Percentiles rank a stretch among this genome's conserved stretches.
These are phyloP conservation scores for Fusarium falciforme DNA, from an alignment of 2,329 filamentous ascomycete species.

Conservation along the genomic window DNA sequence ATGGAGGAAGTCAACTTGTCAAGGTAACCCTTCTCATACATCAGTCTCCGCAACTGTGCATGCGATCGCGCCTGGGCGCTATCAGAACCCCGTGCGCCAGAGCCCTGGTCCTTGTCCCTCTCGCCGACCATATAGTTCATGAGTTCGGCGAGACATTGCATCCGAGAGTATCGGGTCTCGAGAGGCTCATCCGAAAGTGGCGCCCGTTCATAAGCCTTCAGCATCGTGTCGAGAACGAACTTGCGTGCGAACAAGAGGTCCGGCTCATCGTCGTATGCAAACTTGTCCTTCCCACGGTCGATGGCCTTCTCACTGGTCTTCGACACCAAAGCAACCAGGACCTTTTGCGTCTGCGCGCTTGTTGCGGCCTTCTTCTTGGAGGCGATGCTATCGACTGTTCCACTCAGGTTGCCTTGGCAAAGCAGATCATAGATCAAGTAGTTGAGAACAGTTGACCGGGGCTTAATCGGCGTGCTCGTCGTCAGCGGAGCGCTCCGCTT, in stretches of 20 bases:
- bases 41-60: conserved; percentile 88
- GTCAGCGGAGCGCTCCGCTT: conserved; percentile 89
- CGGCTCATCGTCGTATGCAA: conserved; percentile 79
- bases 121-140: conserved; percentile 93
- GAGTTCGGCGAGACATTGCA: conserved; percentile 88
- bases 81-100: conserved; percentile 54
- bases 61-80: conserved; percentile 68
- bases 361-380: conserved; percentile 89
- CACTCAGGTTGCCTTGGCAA: conserved; percentile 68
- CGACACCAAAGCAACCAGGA: conserved; percentile 86
- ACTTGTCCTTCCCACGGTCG: conserved; percentile 67
- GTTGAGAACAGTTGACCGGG: conserved; percentile 90
- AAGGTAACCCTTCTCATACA: conserved; percentile 98
- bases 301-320: conserved; percentile 84
- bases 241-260: conserved; percentile 92
- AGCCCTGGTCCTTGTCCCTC: conserved; percentile 71
- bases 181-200: conserved; percentile 81
- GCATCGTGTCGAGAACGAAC: conserved; percentile 92
- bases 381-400: conserved; percentile 77
- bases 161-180: conserved; percentile 86
- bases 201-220: conserved; percentile 93
- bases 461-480: conserved; percentile 90
- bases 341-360: conserved; percentile 85
- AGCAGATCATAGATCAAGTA: conserved; percentile 88
- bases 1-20: conserved; percentile 90